phyloP scores from a whole-genome alignment of 2,329 filamentous ascomycete species.

The Colletotrichum phormii region DNA sequence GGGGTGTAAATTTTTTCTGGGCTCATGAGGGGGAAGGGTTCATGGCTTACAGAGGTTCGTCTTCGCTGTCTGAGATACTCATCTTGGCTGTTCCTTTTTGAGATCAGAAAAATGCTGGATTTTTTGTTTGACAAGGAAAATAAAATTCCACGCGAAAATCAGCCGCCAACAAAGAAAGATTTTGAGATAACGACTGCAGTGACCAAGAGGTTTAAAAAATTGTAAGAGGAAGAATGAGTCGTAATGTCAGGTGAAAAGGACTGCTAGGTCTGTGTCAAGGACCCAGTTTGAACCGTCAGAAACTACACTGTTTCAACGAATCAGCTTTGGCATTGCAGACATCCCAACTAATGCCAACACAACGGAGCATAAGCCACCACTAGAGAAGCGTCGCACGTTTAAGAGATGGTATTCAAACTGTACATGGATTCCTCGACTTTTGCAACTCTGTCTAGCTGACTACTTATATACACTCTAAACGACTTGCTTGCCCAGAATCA shows the following conservation, averaged over 20 bases:
- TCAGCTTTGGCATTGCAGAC: conserved; percentile 15
- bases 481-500: conserved; percentile 32
- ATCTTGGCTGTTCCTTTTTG: not conserved
- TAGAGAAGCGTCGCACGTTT: not conserved
- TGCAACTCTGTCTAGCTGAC: conserved; percentile 43
- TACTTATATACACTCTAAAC: conserved; percentile 44
- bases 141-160: too few species aligned
- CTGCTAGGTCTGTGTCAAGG: not conserved
- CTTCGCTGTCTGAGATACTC: conserved; percentile 50
- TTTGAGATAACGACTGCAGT: not conserved
- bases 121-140: too few species aligned
- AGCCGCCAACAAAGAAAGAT: not conserved
- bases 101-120: too few species aligned
- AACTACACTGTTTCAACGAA: conserved; percentile 13
- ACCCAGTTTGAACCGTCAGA: conserved; percentile 18
- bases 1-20: too few species aligned
- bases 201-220: not conserved
- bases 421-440: conserved; percentile 35
- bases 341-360: not conserved
- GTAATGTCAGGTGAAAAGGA: conserved; percentile 7
- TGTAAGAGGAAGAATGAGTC: not conserved
- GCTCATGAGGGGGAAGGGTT: too few species aligned
- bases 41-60: conserved; percentile 61
- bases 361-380: not conserved
- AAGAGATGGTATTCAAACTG: conserved; percentile 9